Evolutionary conservation across 768 basidiomycete genomes (phyloP), one percentile per base, ranked within the genome.

Genomic region (Phanerochaete sordida): DNA sequence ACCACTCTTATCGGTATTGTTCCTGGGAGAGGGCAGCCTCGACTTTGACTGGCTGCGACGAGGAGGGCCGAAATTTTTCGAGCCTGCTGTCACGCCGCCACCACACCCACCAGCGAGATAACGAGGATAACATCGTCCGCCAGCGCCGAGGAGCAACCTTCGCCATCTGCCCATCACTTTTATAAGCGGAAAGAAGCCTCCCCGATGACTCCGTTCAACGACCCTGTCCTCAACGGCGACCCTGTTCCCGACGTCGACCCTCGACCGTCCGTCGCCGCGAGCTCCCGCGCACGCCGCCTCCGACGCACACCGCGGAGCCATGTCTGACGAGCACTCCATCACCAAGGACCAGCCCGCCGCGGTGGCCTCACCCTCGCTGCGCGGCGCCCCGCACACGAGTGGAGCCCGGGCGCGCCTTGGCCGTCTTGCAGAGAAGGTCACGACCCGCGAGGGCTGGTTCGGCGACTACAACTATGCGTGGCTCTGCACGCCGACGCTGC

Each of bases 391-490:
- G 19, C 55, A 15, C 62, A 24, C 21, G 49, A 24, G 30, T 47
- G 50, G 31, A 27, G 23, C 67, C 1, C 63, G 64, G 5, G 46
- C 64, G 5, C 48, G 62, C 19, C 61, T 62, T 13, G 30, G 58
- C 24, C 56, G 56, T 21, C 35, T 75, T 31, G 67, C 65, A 15
- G 67, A 57, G 43, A 82, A 81, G 68, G 30, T 81, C 48, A 79
- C 80, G 5, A 81, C 81, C 1, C 75, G 72, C 62, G 74, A 86
- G 46, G 90, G 91, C 8, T 93, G 91, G 91, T 59, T 93, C n/a
- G 91, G 91, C 0, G 87, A 88, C 69, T 93, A 92, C 68, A 84
- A 93, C 74, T 93, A 90, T 67, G 79, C 74, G 8, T 77, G 82
- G 81, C 79, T 91, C 57, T 92, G 90, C 69, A 81, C 77, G 21